Evolutionary conservation across 106 monocot species (phyloP).

Genomic region (Posidonia australis): DNA sequence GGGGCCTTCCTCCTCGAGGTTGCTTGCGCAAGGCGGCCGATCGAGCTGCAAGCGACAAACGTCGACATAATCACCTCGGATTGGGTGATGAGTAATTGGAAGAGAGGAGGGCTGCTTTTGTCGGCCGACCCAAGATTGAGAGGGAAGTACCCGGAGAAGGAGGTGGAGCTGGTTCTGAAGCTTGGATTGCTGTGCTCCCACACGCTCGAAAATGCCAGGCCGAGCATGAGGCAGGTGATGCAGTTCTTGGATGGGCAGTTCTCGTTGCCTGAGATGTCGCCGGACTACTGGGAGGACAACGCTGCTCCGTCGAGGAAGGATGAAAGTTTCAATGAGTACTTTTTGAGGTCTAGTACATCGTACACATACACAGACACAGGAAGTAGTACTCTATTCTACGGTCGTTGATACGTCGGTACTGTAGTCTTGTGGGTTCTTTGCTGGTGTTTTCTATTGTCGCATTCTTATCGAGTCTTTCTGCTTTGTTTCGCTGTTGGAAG

Average conservation of each 20-base stretch:
- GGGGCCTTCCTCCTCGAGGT: slow-evolving; percentile 6
- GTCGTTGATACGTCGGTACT: no score
- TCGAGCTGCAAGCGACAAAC: background rate
- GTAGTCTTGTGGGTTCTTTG: no score
- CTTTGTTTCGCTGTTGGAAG: no score
- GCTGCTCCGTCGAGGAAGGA: background rate
- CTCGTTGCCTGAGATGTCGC: background rate
- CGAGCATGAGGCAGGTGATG: slow-evolving; percentile 3
- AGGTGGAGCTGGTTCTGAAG: slow-evolving; percentile 5
- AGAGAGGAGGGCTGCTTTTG: background rate
- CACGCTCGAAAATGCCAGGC: background rate
- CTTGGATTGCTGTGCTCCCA: slow-evolving; percentile 7
- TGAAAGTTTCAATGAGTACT: background rate
- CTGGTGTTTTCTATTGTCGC: no score
- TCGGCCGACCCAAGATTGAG: background rate
- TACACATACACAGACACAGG: no score
- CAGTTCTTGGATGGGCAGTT: background rate
- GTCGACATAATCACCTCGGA: background rate
- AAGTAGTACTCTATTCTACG: no score
- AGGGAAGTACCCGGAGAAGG: background rate
- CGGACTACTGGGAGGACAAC: background rate
- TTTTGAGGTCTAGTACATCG: background rate
- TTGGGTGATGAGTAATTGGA: background rate
- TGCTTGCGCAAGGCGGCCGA: slow-evolving; percentile 1
- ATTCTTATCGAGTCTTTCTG: no score